Conservation (phyloP, 2,329 filamentous ascomycete species). For the Penicillium oxalicum region DNA sequence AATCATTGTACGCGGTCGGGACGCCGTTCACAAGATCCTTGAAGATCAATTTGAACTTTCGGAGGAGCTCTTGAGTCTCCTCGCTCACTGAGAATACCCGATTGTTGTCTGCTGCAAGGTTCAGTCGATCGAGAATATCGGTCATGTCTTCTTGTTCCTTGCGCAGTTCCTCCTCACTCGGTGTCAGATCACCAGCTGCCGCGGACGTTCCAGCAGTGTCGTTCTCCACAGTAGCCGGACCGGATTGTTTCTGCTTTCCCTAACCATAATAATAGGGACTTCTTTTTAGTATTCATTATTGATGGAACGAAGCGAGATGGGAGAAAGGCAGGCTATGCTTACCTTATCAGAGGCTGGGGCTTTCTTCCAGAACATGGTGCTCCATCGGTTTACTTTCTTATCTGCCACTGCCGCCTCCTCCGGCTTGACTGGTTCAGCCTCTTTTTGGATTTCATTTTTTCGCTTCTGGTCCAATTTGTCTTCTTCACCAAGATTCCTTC, state of each 20-base stretch:
- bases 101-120: conserved; percentile 78
- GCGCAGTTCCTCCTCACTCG: conserved; percentile 33
- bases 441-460: conserved; percentile 12
- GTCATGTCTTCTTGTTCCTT: conserved; percentile 68
- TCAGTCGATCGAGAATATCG: conserved; percentile 73
- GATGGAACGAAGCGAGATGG: neutral
- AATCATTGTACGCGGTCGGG: conserved; percentile 86
- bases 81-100: conserved; percentile 76
- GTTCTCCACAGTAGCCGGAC: conserved; percentile 2
- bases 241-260: conserved; percentile 6
- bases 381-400: conserved; percentile 34
- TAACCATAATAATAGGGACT: neutral
- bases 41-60: conserved; percentile 80
- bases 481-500: conserved; percentile 27
- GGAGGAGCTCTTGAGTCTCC: conserved; percentile 74
- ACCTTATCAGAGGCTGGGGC: conserved; percentile 31
- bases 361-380: conserved; percentile 36
- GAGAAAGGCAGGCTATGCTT: neutral
- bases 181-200: conserved; percentile 21
- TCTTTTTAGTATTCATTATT: too few relatives aligned
- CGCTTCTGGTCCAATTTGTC: conserved; percentile 31
- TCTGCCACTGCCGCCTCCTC: conserved; percentile 16
- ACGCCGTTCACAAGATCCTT: conserved; percentile 89
- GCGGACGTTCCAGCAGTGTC: conserved; percentile 3
- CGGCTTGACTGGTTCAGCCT: conserved; percentile 14